A percentile compares a stretch with the other conserved stretches of the same genome.
These are phyloP conservation scores for Malania oleifera DNA, from an alignment of 164 flowering plant genomes.

Conservation along the genomic window DNA sequence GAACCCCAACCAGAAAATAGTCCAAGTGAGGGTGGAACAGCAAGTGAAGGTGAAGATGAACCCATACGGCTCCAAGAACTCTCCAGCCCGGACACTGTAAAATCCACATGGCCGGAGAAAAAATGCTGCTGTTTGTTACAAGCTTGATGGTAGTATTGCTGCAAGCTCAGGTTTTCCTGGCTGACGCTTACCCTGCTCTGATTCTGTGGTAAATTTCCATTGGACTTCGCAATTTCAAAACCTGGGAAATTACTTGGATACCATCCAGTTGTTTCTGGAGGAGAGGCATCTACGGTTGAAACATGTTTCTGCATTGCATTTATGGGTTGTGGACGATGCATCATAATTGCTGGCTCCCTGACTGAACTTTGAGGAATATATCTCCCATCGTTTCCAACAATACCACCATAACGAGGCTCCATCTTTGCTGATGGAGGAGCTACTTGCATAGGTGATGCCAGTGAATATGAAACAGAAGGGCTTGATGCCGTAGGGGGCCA, in stretches of 20 bases:
- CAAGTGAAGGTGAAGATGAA: conserved; percentile 1
- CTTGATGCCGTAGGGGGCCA: conserved; percentile 42
- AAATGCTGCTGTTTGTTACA: conserved; percentile 28
- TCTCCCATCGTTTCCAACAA: conserved; percentile 43
- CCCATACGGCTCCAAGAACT: conserved; percentile 22
- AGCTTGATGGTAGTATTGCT: conserved; percentile 39
- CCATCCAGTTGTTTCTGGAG: conserved; percentile 44
- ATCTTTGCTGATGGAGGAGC: conserved; percentile 35
- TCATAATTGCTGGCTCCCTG: conserved; percentile 71
- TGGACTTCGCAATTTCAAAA: conserved; percentile 36
- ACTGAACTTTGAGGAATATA: conserved; percentile 32
- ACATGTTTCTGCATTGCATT: conserved; percentile 31
- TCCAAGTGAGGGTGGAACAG: conserved; percentile 41
- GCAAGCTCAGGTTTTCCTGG: conserved; percentile 24
- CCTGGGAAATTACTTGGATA: conserved; percentile 26
- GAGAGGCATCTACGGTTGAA: conserved; percentile 32
- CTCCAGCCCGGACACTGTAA: conserved; percentile 17
- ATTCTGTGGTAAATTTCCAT: conserved; percentile 21
- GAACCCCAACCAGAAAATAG: conserved; percentile 58
- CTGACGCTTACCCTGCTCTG: conserved; percentile 28
- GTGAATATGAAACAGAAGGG: conserved; percentile 37
- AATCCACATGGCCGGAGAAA: conserved; percentile 23
- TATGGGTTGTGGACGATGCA: conserved; percentile 66
- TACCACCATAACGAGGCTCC: conserved; percentile 34
- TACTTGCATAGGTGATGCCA: conserved; percentile 40